Percentiles rank a stretch among this genome's conserved stretches.
phyloP scores from a whole-genome alignment of 768 basidiomycete genomes.

The Calocybe indica region DNA sequence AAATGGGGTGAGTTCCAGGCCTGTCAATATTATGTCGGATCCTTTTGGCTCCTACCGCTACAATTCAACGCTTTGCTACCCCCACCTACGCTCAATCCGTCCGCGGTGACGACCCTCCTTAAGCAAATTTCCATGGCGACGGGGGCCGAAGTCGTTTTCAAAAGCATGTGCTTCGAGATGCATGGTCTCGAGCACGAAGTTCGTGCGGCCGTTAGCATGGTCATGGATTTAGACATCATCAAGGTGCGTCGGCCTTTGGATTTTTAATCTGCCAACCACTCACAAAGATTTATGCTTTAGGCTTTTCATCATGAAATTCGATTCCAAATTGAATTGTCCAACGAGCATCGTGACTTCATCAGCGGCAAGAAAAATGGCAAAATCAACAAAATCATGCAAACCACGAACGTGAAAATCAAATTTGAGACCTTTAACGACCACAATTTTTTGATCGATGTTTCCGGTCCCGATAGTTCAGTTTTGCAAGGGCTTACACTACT shows the following conservation, averaged over 20 bases:
- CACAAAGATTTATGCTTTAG: slow-evolving; percentile 29
- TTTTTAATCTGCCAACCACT: slow-evolving; percentile 1
- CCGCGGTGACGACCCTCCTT: slow-evolving; percentile 78
- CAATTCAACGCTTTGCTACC: slow-evolving; percentile 91
- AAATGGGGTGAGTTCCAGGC: slow-evolving; percentile 44
- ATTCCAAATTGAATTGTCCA: slow-evolving; percentile 95
- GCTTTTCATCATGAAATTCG: slow-evolving; percentile 95
- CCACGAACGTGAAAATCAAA: slow-evolving; percentile 95
- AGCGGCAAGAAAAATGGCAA: slow-evolving; percentile 99
- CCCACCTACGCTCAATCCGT: slow-evolving; percentile 71
- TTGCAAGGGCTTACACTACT: slow-evolving; percentile 84
- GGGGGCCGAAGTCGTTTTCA: slow-evolving; percentile 93
- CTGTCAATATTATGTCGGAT: slow-evolving; percentile 94
- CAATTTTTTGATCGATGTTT: slow-evolving; percentile 90
- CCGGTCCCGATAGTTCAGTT: slow-evolving; percentile 78
- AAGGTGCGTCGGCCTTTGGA: slow-evolving; percentile 49
- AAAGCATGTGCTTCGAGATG: slow-evolving; percentile 96
- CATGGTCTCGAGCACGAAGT: slow-evolving; percentile 93
- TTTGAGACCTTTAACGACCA: slow-evolving; percentile 98
- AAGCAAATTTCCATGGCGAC: slow-evolving; percentile 83
- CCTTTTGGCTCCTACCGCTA: slow-evolving; percentile 92
- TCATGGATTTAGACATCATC: slow-evolving; percentile 87
- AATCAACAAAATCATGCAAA: slow-evolving; percentile 99
- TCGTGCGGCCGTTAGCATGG: slow-evolving; percentile 74
- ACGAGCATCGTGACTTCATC: slow-evolving; percentile 98